phyloP scores from a whole-genome alignment of 1,139 yeast species.

The Groenewaldozyma sp. region DNA sequence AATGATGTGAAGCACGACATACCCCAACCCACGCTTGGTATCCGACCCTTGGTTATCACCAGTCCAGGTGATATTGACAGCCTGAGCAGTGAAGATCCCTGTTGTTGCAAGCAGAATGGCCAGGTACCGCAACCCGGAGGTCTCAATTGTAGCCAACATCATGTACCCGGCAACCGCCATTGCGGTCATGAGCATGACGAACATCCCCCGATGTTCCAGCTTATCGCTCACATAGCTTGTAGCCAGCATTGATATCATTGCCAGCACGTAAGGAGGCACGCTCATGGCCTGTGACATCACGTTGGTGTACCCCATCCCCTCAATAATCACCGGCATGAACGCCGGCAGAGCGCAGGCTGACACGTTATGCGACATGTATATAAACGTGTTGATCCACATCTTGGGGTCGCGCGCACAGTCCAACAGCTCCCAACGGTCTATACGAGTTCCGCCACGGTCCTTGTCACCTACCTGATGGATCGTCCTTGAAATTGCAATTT shows the following conservation, averaged over 20 bases:
- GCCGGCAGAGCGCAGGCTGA: constrained; percentile 22
- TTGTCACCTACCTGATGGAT: constrained; percentile 16
- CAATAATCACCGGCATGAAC: constrained; percentile 22
- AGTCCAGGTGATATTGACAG: constrained; percentile 25
- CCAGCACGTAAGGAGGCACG: constrained; percentile 23
- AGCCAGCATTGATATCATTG: constrained; percentile 16
- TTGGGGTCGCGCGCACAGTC: constrained; percentile 15
- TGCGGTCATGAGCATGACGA: constrained; percentile 19
- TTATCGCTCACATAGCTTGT: constrained; percentile 20
- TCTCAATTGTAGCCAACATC: constrained; percentile 20
- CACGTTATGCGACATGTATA: constrained; percentile 23
- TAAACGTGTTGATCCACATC: constrained; percentile 17
- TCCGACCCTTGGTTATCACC: constrained; percentile 29
- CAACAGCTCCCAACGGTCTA: constrained; percentile 14
- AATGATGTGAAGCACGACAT: constrained; percentile 23
- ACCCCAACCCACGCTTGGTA: constrained; percentile 24
- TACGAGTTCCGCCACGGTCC: constrained; percentile 9
- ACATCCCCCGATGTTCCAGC: constrained; percentile 20
- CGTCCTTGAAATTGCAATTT: constrained; percentile 19
- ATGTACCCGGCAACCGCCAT: constrained; percentile 26
- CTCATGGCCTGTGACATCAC: constrained; percentile 23
- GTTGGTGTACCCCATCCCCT: constrained; percentile 22
- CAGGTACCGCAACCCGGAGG: constrained; percentile 23
- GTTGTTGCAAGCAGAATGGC: constrained; percentile 27
- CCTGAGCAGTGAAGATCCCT: constrained; percentile 27